Conservation (phyloP, 192 early-diverging fungal genomes). For the Mortierella antarctica region DNA sequence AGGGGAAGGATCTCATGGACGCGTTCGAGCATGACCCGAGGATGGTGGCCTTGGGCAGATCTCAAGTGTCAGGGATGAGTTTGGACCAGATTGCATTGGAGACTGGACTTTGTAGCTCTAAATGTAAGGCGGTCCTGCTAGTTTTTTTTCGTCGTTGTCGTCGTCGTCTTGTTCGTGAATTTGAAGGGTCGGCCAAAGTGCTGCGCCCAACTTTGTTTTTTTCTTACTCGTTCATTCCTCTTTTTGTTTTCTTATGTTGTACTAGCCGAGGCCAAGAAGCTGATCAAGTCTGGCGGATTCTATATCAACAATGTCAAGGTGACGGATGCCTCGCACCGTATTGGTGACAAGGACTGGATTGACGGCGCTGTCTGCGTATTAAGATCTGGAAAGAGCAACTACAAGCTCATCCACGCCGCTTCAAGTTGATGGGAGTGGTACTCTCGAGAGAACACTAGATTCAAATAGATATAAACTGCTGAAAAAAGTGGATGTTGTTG, state of each 20-base stretch:
- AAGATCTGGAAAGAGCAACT: slow-evolving; percentile 84
- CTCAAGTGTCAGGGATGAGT: slow-evolving; percentile 57
- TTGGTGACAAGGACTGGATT: slow-evolving; percentile 66
- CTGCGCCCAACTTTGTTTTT: not conserved
- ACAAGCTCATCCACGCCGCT: slow-evolving; percentile 65
- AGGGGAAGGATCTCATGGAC: slow-evolving; percentile 67
- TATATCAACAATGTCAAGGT: slow-evolving; percentile 79
- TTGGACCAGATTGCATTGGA: slow-evolving; percentile 71
- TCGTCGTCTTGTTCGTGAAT: not conserved
- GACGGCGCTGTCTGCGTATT: slow-evolving; percentile 76
- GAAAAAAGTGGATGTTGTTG: too few species aligned
- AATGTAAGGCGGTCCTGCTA: slow-evolving; percentile 58
- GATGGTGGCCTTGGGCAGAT: slow-evolving; percentile 58
- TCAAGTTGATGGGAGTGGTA: slow-evolving; percentile 6
- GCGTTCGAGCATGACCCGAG: slow-evolving; percentile 78
- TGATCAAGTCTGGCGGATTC: slow-evolving; percentile 82
- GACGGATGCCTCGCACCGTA: slow-evolving; percentile 47
- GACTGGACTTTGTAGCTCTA: slow-evolving; percentile 73
- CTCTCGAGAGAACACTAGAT: not conserved
- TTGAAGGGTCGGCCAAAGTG: not conserved
- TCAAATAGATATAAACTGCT: slow-evolving; percentile 11
- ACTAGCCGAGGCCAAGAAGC: slow-evolving; percentile 79
- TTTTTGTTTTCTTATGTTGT: slow-evolving; percentile 1
- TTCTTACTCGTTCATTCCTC: not conserved
- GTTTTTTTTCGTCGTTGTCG: not conserved